Evolutionary conservation across 164 flowering plant species (phyloP), one percentile per base, ranked within the genome.

Genomic region (Malania oleifera): DNA sequence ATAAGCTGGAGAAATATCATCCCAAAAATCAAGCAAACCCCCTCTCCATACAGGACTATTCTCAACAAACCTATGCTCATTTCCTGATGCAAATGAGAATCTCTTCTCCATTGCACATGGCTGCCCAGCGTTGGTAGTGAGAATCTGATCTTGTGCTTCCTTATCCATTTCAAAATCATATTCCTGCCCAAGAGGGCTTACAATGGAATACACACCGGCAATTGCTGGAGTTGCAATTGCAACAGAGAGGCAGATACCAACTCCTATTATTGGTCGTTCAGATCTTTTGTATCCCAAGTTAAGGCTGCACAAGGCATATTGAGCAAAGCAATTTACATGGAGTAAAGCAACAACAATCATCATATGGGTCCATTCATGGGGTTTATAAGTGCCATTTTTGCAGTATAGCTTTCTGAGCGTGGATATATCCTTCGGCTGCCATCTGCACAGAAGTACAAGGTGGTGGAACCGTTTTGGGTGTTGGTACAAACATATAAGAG

Each of bases 281-380:
- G 99, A 82, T 75, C 97, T 80, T 56, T 25, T 83, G 72, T 80
- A 90, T 1, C 91, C 97, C 72, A 82, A 54, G 56, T 93, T 93
- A 34, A 93, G 89, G 52, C 84, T 84, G 68, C 88, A 85, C 40
- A 87, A 73, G 0, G 89, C 87, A 78, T 89, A 89, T 57, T 87
- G 89, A 25, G 92, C 92, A 69, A 93, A 83, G 63, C 97, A 90
- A 53, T 90, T 93, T 5, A 93, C 0, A 44, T 93, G 79, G n/a
- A 90, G 86, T 9, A 93, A 70, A 57, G 68, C 10, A 41, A 93
- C 75, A 22, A 90, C 99, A 19, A 85, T 82, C 95, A 88, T 78
- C 86, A 93, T 90, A 65, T 93, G 95, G 14, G 75, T 70, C 97
- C 99, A 82, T 57, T 93, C 99, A 55, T 93, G 75, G 26, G 97